These are phyloP conservation scores for Solanum bulbocastanum DNA, from an alignment of 257 asterid species.

Conservation along the genomic window DNA sequence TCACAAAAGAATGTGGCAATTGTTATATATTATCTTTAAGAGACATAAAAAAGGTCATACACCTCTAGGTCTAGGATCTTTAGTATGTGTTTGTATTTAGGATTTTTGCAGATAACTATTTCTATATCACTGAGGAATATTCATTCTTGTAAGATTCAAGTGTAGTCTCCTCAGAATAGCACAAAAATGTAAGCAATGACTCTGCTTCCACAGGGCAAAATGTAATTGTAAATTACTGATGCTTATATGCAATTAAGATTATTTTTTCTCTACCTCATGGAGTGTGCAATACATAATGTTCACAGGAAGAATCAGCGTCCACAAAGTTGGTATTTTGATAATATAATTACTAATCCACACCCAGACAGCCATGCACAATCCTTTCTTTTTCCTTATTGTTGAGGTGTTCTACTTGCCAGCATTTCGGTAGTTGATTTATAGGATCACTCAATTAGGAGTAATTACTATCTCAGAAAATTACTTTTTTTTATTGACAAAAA, in stretches of 20 bases:
- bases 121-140: not conserved
- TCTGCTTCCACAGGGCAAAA: not conserved
- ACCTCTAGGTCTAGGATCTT: not conserved
- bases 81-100: not conserved
- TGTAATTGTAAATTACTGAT: not conserved
- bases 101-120: not conserved
- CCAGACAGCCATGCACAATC: not conserved
- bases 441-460: not conserved
- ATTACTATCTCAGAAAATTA: no score
- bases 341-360: not conserved
- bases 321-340: not conserved
- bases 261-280: not conserved
- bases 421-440: not conserved
- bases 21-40: not conserved
- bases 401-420: not conserved
- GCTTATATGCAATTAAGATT: not conserved
- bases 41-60: not conserved
- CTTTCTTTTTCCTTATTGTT: not conserved
- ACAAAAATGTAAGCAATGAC: not conserved
- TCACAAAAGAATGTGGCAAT: not conserved
- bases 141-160: not conserved
- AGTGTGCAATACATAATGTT: not conserved
- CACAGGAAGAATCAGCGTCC: not conserved
- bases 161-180: not conserved
- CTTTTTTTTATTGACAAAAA: not conserved